Evolutionary conservation across 2,329 filamentous ascomycete genomes (phyloP), one percentile per base, ranked within the genome.

Genomic region (Talaromyces rugulosus): DNA sequence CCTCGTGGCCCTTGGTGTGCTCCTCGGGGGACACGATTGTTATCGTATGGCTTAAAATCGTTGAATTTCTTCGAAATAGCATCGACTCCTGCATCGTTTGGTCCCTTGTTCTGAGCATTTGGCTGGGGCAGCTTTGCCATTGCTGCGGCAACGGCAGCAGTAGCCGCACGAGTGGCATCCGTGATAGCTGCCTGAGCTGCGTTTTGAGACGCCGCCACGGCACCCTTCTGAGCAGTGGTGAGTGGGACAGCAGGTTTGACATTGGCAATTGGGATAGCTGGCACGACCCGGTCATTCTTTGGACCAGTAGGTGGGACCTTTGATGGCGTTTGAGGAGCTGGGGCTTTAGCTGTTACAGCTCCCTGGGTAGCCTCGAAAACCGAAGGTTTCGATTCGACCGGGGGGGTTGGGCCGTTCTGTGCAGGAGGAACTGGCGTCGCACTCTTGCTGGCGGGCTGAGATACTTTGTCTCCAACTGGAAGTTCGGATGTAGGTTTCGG

Each of bases 41-140:
- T 68, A 27, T 78, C 75, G 44, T 76, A 74, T 6, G 79, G 76
- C 34, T 75, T 76, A 72, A 82, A 75, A 27, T 82, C 77, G 59
- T 74, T 73, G 66, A 82, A 75, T 65, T 77, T 78, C 62, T 76
- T 78, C 5, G 80, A 75, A 36, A 82, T 63, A 50, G 71, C 69
- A 12, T 82, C 80, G 44, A 81, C 70, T 2, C 73, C 69, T 8
- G 65, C 65, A 63, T 76, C 72, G 27, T 67, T 51, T 58, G 74
- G 62, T 36, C 74, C 64, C 66, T 74, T 72, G 66, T 74, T 72
- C 63, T 72, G 70, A 28, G 69, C 69, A 53, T 72, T 68, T 11
- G 77, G 74, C 61, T 77, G 74, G 5, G 77, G 73, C 42, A 83
- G 66, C 64, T 82, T 83, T 16, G 80, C 80, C 81, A 83, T 82